Percentiles rank a stretch among this genome's conserved stretches.
Conservation (phyloP, 2,329 filamentous ascomycete species). For the Cryphonectria naterciae region DNA sequence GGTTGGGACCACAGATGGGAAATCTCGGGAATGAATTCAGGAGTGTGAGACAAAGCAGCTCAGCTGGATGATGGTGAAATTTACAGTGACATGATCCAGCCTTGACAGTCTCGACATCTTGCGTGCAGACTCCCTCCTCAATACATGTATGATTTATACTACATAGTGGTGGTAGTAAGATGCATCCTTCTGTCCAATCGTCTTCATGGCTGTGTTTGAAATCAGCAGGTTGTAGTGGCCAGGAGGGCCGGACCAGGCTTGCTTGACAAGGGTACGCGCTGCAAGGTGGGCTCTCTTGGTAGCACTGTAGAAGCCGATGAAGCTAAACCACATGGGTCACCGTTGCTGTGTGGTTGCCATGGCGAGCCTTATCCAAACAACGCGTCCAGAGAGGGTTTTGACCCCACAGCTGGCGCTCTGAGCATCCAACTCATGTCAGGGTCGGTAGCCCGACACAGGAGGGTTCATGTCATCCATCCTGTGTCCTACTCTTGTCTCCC, state of each 20-base stretch:
- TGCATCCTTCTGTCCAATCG: too few relatives aligned
- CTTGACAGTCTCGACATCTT: too few relatives aligned
- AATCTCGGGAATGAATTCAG: neutral
- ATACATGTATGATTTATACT: too few relatives aligned
- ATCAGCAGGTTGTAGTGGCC: neutral
- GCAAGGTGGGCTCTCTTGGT: neutral
- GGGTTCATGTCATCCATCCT: neutral
- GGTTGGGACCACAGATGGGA: neutral
- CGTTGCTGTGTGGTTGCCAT: conserved; percentile 23
- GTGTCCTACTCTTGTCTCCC: neutral
- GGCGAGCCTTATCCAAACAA: conserved; percentile 12
- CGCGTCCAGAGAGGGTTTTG: conserved; percentile 2
- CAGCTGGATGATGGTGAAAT: too few relatives aligned
- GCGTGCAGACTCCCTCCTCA: too few relatives aligned
- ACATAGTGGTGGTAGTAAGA: too few relatives aligned
- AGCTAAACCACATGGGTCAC: neutral
- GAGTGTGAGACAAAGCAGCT: too few relatives aligned
- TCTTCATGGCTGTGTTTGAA: neutral
- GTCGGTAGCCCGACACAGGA: neutral
- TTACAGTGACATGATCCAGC: too few relatives aligned
- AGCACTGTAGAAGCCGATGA: neutral
- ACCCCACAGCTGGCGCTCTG: conserved; percentile 6
- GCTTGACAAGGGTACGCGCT: conserved; percentile 16
- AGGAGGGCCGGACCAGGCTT: neutral
- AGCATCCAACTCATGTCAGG: conserved; percentile 11